A percentile compares a stretch with the other conserved stretches of the same genome.
These are phyloP conservation scores for Begonia masoniana DNA, from an alignment of 306 rosid genomes.

Conservation along the genomic window DNA sequence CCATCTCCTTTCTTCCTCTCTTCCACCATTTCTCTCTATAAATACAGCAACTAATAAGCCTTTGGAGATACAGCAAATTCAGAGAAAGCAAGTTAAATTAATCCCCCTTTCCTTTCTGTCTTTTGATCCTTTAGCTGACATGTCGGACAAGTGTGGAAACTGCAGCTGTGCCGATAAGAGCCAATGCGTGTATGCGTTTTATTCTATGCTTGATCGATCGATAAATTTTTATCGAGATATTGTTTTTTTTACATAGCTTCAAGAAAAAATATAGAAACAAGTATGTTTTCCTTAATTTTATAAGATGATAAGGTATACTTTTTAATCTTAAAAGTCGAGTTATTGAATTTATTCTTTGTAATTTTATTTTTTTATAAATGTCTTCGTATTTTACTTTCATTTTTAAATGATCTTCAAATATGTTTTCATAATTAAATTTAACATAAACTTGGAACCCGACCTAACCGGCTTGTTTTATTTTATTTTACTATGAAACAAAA, in stretches of 20 bases:
- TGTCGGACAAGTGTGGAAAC: conserved; percentile 42
- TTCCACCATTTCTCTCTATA: conserved; percentile 31
- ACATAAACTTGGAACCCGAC: too few relatives aligned
- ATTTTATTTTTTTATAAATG: too few relatives aligned
- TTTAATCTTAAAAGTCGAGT: background rate
- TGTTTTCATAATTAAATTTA: too few relatives aligned
- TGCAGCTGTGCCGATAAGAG: conserved; percentile 55
- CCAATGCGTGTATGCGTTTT: conserved; percentile 45
- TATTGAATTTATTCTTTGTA: too few relatives aligned
- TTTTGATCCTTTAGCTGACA: conserved; percentile 20
- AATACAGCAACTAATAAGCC: conserved; percentile 18
- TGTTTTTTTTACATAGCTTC: background rate
- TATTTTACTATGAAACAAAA: too few relatives aligned
- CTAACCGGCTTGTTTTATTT: too few relatives aligned
- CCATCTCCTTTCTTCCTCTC: background rate
- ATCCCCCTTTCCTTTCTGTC: conserved; percentile 1
- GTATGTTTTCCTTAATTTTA: background rate
- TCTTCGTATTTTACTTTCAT: too few relatives aligned
- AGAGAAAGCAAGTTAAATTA: background rate
- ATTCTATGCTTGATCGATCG: background rate
- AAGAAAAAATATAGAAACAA: background rate
- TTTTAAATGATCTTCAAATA: too few relatives aligned
- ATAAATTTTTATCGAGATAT: background rate
- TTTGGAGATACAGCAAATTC: conserved; percentile 18
- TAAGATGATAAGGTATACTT: background rate